Conservation (phyloP, 495 filamentous ascomycete species). For the Chaetomium tenue region DNA sequence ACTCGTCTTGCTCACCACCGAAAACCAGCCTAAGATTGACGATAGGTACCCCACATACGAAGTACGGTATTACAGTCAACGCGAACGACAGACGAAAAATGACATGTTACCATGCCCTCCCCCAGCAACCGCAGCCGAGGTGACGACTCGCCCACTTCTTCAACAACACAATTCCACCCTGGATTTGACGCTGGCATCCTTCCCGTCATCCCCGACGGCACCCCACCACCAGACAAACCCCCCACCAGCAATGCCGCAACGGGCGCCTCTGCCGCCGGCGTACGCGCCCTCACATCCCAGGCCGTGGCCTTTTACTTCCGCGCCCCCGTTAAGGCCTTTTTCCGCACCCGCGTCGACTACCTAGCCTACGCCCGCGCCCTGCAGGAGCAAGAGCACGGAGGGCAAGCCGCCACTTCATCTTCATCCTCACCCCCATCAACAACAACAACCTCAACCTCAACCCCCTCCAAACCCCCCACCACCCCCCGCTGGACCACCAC, state of each 20-base stretch:
- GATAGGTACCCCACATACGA: too few relatives aligned
- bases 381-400: conserved; percentile 34
- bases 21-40: background rate
- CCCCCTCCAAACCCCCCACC: background rate
- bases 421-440: background rate
- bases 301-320: conserved; percentile 84
- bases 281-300: conserved; percentile 75
- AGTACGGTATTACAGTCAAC: too few relatives aligned
- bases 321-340: conserved; percentile 85
- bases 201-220: conserved; percentile 39
- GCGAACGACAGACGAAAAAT: conserved; percentile 5
- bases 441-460: conserved; percentile 20
- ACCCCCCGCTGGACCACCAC: background rate
- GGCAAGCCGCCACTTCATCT: background rate
- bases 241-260: conserved; percentile 71
- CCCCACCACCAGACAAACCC: conserved; percentile 40
- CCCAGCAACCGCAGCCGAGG: conserved; percentile 14
- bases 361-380: conserved; percentile 50
- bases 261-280: conserved; percentile 69
- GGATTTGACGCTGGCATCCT: conserved; percentile 28
- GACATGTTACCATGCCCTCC: conserved; percentile 13
- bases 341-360: conserved; percentile 83
- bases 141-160: background rate
- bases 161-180: background rate
- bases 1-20: background rate